Base-by-base conservation (phyloP, 106 monocot genomes). In the Dendrobium catenatum region DNA sequence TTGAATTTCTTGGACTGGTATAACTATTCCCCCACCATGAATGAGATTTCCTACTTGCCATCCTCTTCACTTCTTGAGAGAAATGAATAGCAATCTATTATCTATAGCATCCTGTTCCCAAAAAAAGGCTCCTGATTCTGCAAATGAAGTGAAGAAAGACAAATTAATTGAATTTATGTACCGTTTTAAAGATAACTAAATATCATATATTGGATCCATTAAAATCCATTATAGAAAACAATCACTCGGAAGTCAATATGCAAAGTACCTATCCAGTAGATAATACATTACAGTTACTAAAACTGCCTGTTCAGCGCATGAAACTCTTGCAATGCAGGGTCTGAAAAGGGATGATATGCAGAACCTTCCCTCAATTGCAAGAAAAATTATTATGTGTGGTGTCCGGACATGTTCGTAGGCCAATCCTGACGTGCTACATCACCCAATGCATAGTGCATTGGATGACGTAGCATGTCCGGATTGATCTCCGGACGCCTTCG, bases 1-100 rank as follows among this genome's bases (percentile, higher is more conserved):
- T 86, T 10, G 90, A 93, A 80, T 93, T 93, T 80, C 88, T 93
- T 20, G 88, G 90, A 76, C 82, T 87, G 55, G 88, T 88, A 68
- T 90, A 90, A 80, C 90, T 90, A 55, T 90, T 85, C 92, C 89
- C 90, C 90, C 89, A 89, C 87, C 89, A 89, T 26, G 89, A 92
- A 78, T 89, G 86, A 26, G 88, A 88, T 77, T 92, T 92, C 77
- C 31, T 90, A 3, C 82, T 76, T 41, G 51, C 64, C 81, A 88
- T 89, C 70, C 82, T 72, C 81, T 80, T 86, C 86, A 86, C 78
- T 72, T 80, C 27, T 31, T 70, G n/a, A 16, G 15, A 33, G 13
- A 2, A 70, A 31, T 70, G 33, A 27, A 24, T 37, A 70, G n/a
- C 24, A 70, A 70, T 61, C 61, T 68, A 31, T 33, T 68, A 11